A percentile compares a stretch with the other conserved stretches of the same genome.
phyloP scores from a whole-genome alignment of 768 basidiomycete species.

The Porpolomopsis calyptriformis region DNA sequence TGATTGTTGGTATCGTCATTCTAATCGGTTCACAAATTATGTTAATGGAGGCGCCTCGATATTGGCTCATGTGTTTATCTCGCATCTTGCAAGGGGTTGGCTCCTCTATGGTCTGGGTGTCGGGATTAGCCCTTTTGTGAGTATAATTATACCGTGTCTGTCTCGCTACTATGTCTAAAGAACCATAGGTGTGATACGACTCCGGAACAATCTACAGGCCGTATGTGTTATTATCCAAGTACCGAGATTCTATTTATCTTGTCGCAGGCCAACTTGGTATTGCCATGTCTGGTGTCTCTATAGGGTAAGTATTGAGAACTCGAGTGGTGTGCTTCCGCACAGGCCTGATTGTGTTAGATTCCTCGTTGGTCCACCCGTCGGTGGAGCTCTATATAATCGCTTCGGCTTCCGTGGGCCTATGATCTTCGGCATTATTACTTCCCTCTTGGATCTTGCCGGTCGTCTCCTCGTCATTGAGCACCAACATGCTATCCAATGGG shows the following conservation, averaged over 20 bases:
- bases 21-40: constrained; percentile 47
- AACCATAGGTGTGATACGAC: constrained; percentile 43
- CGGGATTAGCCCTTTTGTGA: constrained; percentile 50
- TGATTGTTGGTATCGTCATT: constrained; percentile 39
- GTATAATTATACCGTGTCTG: too few species aligned
- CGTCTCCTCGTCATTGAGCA: constrained; percentile 50
- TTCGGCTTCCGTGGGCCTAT: constrained; percentile 57
- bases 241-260: not conserved
- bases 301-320: constrained; percentile 29
- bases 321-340: constrained; percentile 3
- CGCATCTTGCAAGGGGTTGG: constrained; percentile 50
- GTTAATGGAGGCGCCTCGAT: constrained; percentile 52
- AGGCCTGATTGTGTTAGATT: constrained; percentile 23
- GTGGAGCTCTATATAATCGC: constrained; percentile 40
- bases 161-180: not conserved
- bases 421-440: constrained; percentile 37
- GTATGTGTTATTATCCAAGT: constrained; percentile 24
- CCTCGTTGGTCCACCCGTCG: constrained; percentile 48
- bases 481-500: constrained; percentile 39
- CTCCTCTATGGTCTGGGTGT: constrained; percentile 53
- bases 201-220: constrained; percentile 36
- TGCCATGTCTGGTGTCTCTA: constrained; percentile 45
- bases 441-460: constrained; percentile 40
- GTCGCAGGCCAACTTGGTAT: constrained; percentile 45
- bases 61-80: constrained; percentile 46